Evolutionary conservation across 345 rosid species (phyloP).

Genomic region (Fremontodendron californicum): DNA sequence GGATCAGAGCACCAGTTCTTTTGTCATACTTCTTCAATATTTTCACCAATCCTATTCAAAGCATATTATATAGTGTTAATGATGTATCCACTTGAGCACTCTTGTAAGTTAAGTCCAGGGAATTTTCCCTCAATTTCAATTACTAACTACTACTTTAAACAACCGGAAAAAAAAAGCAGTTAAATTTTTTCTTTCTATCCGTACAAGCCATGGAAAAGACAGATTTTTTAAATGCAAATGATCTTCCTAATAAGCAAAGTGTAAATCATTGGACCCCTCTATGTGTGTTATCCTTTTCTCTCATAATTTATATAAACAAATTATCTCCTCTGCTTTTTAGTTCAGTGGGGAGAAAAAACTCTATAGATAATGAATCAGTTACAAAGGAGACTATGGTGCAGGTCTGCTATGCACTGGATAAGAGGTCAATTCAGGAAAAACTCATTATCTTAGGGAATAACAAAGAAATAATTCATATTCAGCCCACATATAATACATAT

Average conservation of each 20-base stretch:
- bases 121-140: background rate
- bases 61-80: background rate
- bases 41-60: constrained; percentile 70
- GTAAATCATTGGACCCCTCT: background rate
- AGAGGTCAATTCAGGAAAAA: background rate
- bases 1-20: constrained; percentile 87
- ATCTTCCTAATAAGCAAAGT: background rate
- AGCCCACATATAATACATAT: background rate
- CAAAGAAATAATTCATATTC: background rate
- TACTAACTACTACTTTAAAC: background rate
- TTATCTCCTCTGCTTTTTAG: background rate
- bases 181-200: background rate
- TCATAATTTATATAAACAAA: background rate
- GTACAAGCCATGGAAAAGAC: background rate
- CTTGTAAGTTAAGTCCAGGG: background rate
- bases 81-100: background rate
- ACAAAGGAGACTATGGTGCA: background rate
- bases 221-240: background rate
- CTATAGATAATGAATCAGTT: background rate
- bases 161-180: background rate
- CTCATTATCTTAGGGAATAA: background rate
- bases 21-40: constrained; percentile 95
- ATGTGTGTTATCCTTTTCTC: background rate
- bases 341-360: background rate
- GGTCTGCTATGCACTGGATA: background rate